Evolutionary conservation across 1,284 basidiomycete species (phyloP), one percentile per base, ranked within the genome.

Genomic region (Leucoagaricus sp.): DNA sequence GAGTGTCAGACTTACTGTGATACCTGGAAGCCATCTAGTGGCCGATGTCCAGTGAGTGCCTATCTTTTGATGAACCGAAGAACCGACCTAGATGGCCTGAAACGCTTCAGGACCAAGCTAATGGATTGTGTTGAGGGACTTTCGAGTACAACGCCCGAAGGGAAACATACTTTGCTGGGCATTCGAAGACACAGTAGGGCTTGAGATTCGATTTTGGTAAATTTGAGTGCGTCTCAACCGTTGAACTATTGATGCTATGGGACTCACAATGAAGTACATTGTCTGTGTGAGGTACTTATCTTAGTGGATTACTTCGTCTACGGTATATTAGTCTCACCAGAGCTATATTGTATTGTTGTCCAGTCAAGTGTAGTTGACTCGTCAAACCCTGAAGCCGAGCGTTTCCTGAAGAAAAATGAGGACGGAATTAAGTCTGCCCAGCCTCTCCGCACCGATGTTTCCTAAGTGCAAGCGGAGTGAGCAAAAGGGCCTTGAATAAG

Each of bases 321-420:
- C 29, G 13, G 15, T 8, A 21, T 29, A 48, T 41, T 19, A 17
- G 9, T 2, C 60, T 33, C 36, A 88, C 86, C 61, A 89, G 68
- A 0, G 85, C 85, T 33, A 88, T 82, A 62, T 88, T 89, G 61
- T 84, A 89, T 63, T 77, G 73, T 63, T 85, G 78, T 9, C 84
- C 83, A 0, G 72, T 78, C 31, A 89, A 71, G 53, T 82, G 17
- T 0, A 88, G 72, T 61, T 88, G 77, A 0, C 70, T 77, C 12
- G 67, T 63, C 3, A 87, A 67, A 1, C 87, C 86, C 59, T 86
- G 83, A 12, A 89, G 70, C 61, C 79, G 84, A 2, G 87, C 86
- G 61, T 88, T 89, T 40, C 85, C 86, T 86, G 49, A 19, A 40
- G n/a, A 31, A n/a, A n/a, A n/a, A n/a, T n/a, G n/a, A n/a, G n/a